phyloP scores from a whole-genome alignment of 2,329 filamentous ascomycete genomes.

The Leptographium radiaticola region DNA sequence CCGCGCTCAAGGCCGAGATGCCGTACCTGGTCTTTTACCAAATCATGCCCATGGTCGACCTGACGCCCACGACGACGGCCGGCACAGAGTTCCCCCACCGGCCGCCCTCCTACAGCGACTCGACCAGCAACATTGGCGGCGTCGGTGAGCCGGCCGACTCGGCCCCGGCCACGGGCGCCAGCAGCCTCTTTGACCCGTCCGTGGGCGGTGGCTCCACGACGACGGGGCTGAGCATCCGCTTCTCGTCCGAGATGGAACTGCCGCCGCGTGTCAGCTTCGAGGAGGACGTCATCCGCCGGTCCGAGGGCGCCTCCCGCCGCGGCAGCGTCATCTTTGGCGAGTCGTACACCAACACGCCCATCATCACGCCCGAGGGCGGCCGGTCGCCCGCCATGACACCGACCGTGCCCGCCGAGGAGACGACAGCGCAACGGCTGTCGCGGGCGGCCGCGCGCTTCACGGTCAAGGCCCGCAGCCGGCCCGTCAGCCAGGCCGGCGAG shows the following conservation, averaged over 20 bases:
- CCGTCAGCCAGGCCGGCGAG: constrained; percentile 45
- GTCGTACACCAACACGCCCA: constrained; percentile 22
- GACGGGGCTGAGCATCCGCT: constrained; percentile 36
- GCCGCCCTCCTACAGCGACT: constrained; percentile 47
- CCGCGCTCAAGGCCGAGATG: constrained; percentile 71
- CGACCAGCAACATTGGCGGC: constrained; percentile 25
- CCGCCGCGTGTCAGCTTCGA: constrained; percentile 34
- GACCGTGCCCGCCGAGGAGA: constrained; percentile 38
- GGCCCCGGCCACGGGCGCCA: constrained; percentile 11
- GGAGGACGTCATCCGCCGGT: constrained; percentile 22
- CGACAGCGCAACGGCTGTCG: constrained; percentile 39
- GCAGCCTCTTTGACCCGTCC: constrained; percentile 18
- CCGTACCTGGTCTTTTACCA: constrained; percentile 95
- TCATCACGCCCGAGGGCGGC: constrained; percentile 20
- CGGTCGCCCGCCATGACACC: constrained; percentile 19
- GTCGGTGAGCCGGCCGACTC: background rate
- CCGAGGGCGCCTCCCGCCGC: constrained; percentile 26
- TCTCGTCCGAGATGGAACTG: constrained; percentile 41
- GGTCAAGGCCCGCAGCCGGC: constrained; percentile 33
- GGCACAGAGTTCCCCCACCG: constrained; percentile 29
- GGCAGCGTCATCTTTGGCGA: constrained; percentile 39
- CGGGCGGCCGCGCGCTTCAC: constrained; percentile 44
- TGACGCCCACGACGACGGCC: constrained; percentile 35
- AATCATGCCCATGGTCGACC: constrained; percentile 71
- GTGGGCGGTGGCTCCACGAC: constrained; percentile 18